Evolutionary conservation across 768 basidiomycete genomes (phyloP).

Genomic region (Pisolithus orientalis): DNA sequence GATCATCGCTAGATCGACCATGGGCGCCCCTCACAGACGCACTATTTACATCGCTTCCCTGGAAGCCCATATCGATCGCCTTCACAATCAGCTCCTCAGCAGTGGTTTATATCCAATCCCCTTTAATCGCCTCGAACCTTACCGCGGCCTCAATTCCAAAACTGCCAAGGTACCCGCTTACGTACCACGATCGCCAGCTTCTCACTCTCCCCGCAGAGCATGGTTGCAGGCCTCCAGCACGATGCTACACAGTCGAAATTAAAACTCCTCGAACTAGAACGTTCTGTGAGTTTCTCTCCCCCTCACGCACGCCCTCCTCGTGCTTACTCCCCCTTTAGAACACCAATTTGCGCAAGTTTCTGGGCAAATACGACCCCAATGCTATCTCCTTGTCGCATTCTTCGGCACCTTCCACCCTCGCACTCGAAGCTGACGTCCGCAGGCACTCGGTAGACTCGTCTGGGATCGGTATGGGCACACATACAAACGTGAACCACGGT

Average conservation of each 20-base stretch:
- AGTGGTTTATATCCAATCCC: conserved; percentile 52
- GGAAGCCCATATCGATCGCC: conserved; percentile 63
- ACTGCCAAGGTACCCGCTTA: conserved; percentile 54
- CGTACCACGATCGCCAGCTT: background rate
- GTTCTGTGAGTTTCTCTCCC: conserved; percentile 43
- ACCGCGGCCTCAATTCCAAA: conserved; percentile 68
- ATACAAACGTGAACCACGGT: conserved; percentile 1
- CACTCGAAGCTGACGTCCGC: conserved; percentile 27
- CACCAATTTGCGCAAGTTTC: conserved; percentile 26
- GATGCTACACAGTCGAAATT: conserved; percentile 54
- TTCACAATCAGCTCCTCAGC: conserved; percentile 53
- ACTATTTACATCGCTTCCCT: conserved; percentile 68
- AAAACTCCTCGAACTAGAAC: conserved; percentile 62
- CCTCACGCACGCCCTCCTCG: background rate
- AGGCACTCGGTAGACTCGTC: conserved; percentile 28
- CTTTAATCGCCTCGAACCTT: conserved; percentile 50
- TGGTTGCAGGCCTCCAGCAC: conserved; percentile 65
- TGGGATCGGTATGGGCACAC: conserved; percentile 25
- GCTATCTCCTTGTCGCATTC: conserved; percentile 15
- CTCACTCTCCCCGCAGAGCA: conserved; percentile 42
- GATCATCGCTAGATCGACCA: conserved; percentile 40
- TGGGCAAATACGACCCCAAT: conserved; percentile 19
- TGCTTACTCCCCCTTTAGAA: conserved; percentile 13
- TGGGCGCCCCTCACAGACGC: conserved; percentile 63
- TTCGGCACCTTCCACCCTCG: conserved; percentile 21